Conservation (phyloP, 805 yeast species). For the Isabelozyma rhagii region DNA sequence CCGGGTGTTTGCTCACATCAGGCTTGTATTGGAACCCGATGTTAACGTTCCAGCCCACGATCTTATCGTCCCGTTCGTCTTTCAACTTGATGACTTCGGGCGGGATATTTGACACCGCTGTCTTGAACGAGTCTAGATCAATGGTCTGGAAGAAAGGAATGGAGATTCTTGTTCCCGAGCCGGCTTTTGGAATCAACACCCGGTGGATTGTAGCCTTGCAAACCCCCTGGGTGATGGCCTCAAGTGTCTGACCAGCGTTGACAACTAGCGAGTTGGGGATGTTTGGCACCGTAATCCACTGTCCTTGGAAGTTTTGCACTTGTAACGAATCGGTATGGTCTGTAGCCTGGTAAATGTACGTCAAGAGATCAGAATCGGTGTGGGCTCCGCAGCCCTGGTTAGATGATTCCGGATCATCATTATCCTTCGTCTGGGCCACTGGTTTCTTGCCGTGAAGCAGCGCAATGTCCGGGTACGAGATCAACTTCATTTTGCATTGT, state of each 20-base stretch:
- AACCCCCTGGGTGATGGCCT: slow-evolving; percentile 55
- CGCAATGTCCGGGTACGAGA: slow-evolving; percentile 51
- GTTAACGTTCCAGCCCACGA: slow-evolving; percentile 33
- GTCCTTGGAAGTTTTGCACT: slow-evolving; percentile 52
- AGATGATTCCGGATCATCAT: slow-evolving; percentile 24
- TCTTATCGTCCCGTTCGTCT: slow-evolving; percentile 33
- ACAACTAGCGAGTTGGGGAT: slow-evolving; percentile 49
- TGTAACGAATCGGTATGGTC: slow-evolving; percentile 48
- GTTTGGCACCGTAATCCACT: slow-evolving; percentile 56
- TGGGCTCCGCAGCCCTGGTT: slow-evolving; percentile 63
- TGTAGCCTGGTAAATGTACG: slow-evolving; percentile 58
- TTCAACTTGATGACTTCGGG: slow-evolving; percentile 21
- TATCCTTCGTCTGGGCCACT: slow-evolving; percentile 11
- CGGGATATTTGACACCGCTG: slow-evolving; percentile 27
- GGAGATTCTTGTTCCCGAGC: slow-evolving; percentile 40
- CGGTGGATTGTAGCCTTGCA: slow-evolving; percentile 60
- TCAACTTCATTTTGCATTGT: slow-evolving; percentile 51
- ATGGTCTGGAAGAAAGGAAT: slow-evolving; percentile 50
- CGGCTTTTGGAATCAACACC: slow-evolving; percentile 43
- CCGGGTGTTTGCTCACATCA: slow-evolving; percentile 35
- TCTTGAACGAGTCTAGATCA: slow-evolving; percentile 31
- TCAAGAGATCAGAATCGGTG: slow-evolving; percentile 61
- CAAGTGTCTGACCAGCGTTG: slow-evolving; percentile 60
- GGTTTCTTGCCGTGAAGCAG: slow-evolving; percentile 18
- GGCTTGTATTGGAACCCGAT: slow-evolving; percentile 41